Evolutionary conservation across 1,139 yeast species (phyloP).

Genomic region (Geotrichum aggregatum): DNA sequence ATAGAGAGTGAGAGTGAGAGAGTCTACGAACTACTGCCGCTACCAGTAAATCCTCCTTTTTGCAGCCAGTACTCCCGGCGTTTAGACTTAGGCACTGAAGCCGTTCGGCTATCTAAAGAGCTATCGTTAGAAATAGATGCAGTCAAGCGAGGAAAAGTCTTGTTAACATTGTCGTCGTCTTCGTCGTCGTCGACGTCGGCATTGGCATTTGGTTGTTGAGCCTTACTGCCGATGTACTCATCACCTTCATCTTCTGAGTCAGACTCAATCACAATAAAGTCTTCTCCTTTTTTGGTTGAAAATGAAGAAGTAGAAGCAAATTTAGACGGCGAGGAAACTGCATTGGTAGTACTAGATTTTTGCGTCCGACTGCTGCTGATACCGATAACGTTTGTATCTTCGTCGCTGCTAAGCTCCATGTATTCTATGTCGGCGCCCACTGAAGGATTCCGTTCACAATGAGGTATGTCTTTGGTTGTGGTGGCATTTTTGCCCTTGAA

Average conservation of each 20-base stretch:
- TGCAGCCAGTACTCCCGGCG: conserved; percentile 13
- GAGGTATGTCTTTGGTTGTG: neutral
- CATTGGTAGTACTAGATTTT: neutral
- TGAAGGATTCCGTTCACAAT: neutral
- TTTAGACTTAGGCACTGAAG: neutral
- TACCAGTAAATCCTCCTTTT: conserved; percentile 4
- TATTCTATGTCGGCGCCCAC: neutral
- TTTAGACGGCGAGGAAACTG: neutral
- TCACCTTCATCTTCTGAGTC: neutral
- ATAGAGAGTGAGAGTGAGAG: too few relatives aligned
- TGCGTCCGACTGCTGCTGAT: neutral
- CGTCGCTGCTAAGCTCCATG: conserved; percentile 11
- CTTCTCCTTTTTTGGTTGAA: neutral
- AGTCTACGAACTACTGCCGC: too few relatives aligned
- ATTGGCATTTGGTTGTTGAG: neutral
- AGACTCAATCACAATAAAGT: neutral
- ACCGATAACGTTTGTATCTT: neutral
- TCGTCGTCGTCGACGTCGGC: neutral
- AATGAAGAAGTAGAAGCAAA: neutral
- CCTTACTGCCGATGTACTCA: neutral
- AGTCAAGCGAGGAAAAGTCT: neutral
- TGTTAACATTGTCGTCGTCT: neutral
- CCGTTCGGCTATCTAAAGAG: conserved; percentile 1
- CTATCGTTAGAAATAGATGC: neutral
- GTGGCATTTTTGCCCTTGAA: too few relatives aligned